Conservation (phyloP, 163 green algal genomes). For the Coccomyxa subellipsoidea region DNA sequence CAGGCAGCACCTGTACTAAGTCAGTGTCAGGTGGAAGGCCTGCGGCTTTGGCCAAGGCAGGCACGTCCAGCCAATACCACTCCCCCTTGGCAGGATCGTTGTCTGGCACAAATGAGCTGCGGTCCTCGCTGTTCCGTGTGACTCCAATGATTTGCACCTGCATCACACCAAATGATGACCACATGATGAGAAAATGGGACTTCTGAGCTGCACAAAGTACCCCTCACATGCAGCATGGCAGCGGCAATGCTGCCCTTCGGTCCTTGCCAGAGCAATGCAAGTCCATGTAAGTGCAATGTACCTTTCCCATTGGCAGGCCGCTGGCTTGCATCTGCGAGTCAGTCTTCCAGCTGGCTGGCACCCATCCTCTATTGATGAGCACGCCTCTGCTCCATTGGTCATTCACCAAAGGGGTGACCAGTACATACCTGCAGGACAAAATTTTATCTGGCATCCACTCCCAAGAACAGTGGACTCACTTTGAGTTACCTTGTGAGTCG, state of each 20-base stretch:
- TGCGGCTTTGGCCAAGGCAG: constrained; percentile 42
- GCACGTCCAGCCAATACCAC: constrained; percentile 64
- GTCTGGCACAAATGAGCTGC: constrained; percentile 61
- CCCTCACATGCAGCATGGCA: too few relatives aligned
- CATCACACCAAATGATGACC: not conserved
- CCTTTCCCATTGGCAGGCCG: constrained; percentile 15
- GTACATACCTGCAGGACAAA: constrained; percentile 36
- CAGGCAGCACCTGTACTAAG: constrained; percentile 42
- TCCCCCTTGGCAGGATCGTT: constrained; percentile 49
- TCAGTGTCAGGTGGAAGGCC: constrained; percentile 47
- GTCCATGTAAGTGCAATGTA: too few relatives aligned
- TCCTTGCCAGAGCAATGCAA: too few relatives aligned
- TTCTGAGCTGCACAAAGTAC: too few relatives aligned
- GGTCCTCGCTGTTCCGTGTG: constrained; percentile 47
- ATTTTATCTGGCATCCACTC: not conserved
- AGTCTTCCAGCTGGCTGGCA: constrained; percentile 46
- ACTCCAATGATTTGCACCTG: constrained; percentile 41
- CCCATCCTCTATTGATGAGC: constrained; percentile 65
- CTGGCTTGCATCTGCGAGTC: not conserved
- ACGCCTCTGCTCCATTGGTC: constrained; percentile 21
- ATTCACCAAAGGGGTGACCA: constrained; percentile 54
- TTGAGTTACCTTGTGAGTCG: too few relatives aligned
- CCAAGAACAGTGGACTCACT: too few relatives aligned
- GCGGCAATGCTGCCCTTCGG: too few relatives aligned
- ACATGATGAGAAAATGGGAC: too few relatives aligned